Conservation (phyloP, 305 asterid species). For the Galium porrigens region DNA sequence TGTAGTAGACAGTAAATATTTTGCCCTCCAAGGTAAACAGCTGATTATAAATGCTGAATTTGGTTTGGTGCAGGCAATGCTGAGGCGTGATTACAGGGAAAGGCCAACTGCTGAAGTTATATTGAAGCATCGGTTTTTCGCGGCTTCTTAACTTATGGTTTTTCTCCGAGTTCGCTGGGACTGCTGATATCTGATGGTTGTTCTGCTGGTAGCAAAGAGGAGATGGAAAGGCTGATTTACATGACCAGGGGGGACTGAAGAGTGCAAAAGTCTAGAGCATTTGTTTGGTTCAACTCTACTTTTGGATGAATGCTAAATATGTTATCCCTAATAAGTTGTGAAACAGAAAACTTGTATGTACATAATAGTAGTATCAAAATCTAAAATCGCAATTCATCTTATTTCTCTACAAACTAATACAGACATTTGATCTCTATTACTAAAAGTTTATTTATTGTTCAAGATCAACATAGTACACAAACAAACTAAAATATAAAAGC, state of each 20-base stretch:
- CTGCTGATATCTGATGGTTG: not conserved
- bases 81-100: conserved; percentile 50
- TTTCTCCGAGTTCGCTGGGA: not conserved
- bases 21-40: not conserved
- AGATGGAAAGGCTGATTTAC: not conserved
- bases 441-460: too few relatives aligned
- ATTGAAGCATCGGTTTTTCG: conserved; percentile 53
- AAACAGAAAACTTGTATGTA: not conserved
- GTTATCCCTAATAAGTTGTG: too few relatives aligned
- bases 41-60: not conserved
- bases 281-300: not conserved
- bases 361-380: too few relatives aligned
- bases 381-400: too few relatives aligned
- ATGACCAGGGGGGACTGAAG: not conserved
- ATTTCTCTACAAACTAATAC: too few relatives aligned
- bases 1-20: not conserved
- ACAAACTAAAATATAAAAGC: too few relatives aligned
- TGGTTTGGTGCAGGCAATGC: conserved; percentile 49
- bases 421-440: too few relatives aligned
- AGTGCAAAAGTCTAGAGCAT: not conserved
- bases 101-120: conserved; percentile 83
- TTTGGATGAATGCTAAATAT: too few relatives aligned
- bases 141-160: not conserved
- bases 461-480: too few relatives aligned
- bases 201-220: not conserved